A percentile compares a stretch with the other conserved stretches of the same genome.
Evolutionary conservation across 2,329 filamentous ascomycete species (phyloP).

Genomic region (Lecanoromycetidae sp.): DNA sequence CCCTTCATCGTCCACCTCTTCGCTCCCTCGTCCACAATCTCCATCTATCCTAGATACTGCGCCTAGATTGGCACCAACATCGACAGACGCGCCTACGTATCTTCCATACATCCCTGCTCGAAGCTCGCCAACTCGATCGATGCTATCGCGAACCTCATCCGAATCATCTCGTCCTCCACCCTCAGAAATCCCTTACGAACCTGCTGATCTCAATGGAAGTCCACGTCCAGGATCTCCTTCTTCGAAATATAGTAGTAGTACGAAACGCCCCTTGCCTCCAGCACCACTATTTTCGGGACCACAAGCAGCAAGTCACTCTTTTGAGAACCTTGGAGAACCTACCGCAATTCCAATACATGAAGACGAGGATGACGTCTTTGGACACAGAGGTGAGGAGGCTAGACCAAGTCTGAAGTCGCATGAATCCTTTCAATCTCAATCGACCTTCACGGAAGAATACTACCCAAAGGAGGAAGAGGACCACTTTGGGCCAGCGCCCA

Average conservation of each 20-base stretch:
- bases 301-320: constrained; percentile 36
- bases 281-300: constrained; percentile 67
- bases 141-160: constrained; percentile 40
- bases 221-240: constrained; percentile 84
- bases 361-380: constrained; percentile 58
- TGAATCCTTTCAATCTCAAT: constrained; percentile 49
- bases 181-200: constrained; percentile 64
- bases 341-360: constrained; percentile 57
- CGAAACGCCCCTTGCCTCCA: constrained; percentile 73
- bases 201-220: constrained; percentile 75
- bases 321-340: constrained; percentile 49
- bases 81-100: constrained; percentile 24
- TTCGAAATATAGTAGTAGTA: constrained; percentile 76
- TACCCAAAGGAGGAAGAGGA: constrained; percentile 35
- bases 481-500: constrained; percentile 77
- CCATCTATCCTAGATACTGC: constrained; percentile 32
- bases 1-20: constrained; percentile 25
- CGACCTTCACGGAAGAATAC: constrained; percentile 46
- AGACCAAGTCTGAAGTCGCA: constrained; percentile 50
- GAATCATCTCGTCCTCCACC: constrained; percentile 64
- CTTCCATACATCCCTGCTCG: constrained; percentile 29
- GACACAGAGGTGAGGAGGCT: constrained; percentile 45
- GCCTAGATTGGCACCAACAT: constrained; percentile 31
- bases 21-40: constrained; percentile 27
- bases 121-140: constrained; percentile 37